Evolutionary conservation across 257 asterid genomes (phyloP).

Genomic region (Przewalskia tangutica): DNA sequence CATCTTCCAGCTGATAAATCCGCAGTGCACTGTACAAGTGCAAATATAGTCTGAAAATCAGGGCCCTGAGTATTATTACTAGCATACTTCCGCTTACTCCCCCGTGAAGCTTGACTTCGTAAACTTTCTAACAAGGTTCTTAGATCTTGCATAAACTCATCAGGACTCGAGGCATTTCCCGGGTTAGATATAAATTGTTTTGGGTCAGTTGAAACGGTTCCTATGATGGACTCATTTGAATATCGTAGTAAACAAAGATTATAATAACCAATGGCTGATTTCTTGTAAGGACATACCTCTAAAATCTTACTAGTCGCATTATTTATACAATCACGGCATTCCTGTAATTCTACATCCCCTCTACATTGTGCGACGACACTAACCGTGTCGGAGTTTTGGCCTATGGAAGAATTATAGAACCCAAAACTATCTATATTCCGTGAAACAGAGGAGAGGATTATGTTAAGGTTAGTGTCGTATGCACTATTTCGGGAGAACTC

Average conservation of each 20-base stretch:
- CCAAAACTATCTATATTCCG: conserved; percentile 6
- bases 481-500: conserved; percentile 9
- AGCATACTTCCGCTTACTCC: not conserved
- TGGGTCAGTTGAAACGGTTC: not conserved
- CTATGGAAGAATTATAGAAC: conserved; percentile 15
- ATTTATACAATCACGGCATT: conserved; percentile 16
- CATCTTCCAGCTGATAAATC: not conserved
- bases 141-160: too few species aligned
- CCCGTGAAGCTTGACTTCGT: not conserved
- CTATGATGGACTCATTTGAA: conserved; percentile 8
- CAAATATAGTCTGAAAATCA: not conserved
- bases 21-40: not conserved
- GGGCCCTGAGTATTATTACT: not conserved
- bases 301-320: not conserved
- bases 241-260: conserved; percentile 13
- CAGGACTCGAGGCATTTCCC: too few species aligned
- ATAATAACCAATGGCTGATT: conserved; percentile 13
- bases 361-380: conserved; percentile 20
- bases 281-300: conserved; percentile 4
- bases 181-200: not conserved
- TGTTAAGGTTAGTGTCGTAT: conserved; percentile 19
- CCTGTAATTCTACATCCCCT: conserved; percentile 10
- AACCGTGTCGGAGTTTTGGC: conserved; percentile 1
- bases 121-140: too few species aligned
- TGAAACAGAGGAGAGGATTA: conserved; percentile 22